Evolutionary conservation across 2,329 filamentous ascomycete species (phyloP), one percentile per base, ranked within the genome.

Genomic region (Ophiosphaerella korrae): DNA sequence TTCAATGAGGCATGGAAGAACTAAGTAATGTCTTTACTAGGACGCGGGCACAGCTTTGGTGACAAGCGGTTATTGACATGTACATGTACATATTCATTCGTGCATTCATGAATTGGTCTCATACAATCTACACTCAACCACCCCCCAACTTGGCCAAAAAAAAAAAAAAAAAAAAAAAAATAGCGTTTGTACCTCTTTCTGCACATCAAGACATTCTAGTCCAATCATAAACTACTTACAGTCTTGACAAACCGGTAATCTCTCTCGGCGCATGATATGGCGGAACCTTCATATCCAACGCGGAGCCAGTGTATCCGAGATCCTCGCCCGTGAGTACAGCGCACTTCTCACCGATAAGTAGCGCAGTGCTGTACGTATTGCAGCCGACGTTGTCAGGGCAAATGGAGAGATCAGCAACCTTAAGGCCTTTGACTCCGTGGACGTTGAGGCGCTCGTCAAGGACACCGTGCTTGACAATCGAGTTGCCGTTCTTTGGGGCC

Each of bases 391-490:
- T 92, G 72, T 91, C 88, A 0, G 88, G 88, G 73, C 88, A 91
- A 77, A 91, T 89, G 43, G 82, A 86, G 38, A 91, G 73, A 72
- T 92, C 88, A 11, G 87, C 87, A 21, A 91, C 88, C 81, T 91
- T 91, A 63, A 92, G 81, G 13, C 86, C 85, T 78, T 89, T 82
- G 58, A 90, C 87, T 44, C 88, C 88, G 68, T 91, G 87, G 3
- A 92, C 88, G 60, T 90, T 91, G 48, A 92, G 81, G 52, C 88
- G 83, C 74, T 90, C 87, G 67, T 92, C 88, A 33, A 92, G 75
- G 0, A 92, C 88, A 52, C 88, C 88, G 64, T 91, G 87, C 77
- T 88, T 89, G 71, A 92, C 88, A 65, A 92, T 89, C 64, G 83
- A 86, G 77, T 91, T 92, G 52, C 89, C 89, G 65, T 90, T 83